Conservation (phyloP, 140 eudicot genomes). For the Ambrosia hybrid region DNA sequence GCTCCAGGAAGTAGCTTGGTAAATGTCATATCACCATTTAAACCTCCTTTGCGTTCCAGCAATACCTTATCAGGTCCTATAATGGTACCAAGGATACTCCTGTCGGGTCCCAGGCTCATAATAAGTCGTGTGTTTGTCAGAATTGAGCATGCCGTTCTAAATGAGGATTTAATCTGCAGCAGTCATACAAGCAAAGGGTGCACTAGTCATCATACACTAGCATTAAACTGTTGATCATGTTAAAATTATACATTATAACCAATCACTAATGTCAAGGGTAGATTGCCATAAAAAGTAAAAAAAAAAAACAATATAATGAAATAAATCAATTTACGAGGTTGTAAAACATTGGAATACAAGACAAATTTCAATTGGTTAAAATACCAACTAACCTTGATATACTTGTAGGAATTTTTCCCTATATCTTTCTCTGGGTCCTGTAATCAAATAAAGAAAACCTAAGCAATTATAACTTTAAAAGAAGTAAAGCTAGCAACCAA, state of each 20-base stretch:
- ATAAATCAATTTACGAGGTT: no score
- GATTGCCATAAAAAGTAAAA: no score
- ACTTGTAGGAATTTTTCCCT: slow-evolving; percentile 93
- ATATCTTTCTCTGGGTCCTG: slow-evolving; percentile 90
- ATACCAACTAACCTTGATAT: slow-evolving; percentile 63
- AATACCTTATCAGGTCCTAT: slow-evolving; percentile 82
- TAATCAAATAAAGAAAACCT: slow-evolving; percentile 22
- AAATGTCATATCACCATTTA: slow-evolving; percentile 61
- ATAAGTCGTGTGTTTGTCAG: slow-evolving; percentile 67
- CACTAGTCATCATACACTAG: slow-evolving; percentile 12
- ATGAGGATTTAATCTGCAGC: slow-evolving; percentile 77
- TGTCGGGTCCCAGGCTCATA: slow-evolving; percentile 56
- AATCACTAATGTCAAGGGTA: no score
- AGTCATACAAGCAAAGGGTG: background rate
- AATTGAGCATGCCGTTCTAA: slow-evolving; percentile 74
- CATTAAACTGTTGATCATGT: no score
- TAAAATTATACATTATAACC: no score
- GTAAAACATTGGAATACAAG: no score
- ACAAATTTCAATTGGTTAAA: no score
- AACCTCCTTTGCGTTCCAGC: slow-evolving; percentile 84
- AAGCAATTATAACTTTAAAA: slow-evolving; percentile 6
- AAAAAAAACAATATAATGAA: no score
- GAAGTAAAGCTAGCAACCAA: slow-evolving; percentile 13
- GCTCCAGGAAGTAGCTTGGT: slow-evolving; percentile 70
- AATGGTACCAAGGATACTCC: slow-evolving; percentile 80